These are phyloP conservation scores for Erysimum cheiranthoides DNA, from an alignment of 345 rosid species.

Conservation along the genomic window DNA sequence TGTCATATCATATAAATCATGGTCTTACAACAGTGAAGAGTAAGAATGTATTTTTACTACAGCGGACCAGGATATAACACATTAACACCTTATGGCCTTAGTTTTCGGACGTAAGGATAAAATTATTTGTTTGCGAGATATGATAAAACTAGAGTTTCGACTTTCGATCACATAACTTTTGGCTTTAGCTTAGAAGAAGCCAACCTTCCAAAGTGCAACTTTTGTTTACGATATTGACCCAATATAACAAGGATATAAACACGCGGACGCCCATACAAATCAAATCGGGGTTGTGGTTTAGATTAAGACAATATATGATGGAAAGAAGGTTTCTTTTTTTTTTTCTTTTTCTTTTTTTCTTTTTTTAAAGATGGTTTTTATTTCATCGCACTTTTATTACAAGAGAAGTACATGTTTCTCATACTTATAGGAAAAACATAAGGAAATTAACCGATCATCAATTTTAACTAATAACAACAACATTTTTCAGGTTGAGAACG, in stretches of 20 bases:
- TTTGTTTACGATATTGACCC: not conserved
- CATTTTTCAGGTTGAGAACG: not conserved
- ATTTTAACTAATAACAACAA: not conserved
- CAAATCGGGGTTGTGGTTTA: not conserved
- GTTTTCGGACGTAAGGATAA: not conserved
- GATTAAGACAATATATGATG: not conserved
- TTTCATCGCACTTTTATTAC: not conserved
- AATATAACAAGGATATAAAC: too few relatives aligned
- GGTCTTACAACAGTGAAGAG: too few relatives aligned
- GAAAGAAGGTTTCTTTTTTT: not conserved
- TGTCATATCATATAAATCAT: too few relatives aligned
- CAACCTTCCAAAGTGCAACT: not conserved
- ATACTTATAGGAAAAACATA: not conserved
- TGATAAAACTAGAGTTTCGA: not conserved
- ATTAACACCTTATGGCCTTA: conserved; percentile 28
- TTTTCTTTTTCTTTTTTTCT: too few relatives aligned
- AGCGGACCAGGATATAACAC: too few relatives aligned
- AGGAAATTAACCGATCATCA: too few relatives aligned
- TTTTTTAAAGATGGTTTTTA: too few relatives aligned
- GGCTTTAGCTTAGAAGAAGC: not conserved
- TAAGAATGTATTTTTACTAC: too few relatives aligned
- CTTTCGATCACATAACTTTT: not conserved
- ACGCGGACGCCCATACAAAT: not conserved
- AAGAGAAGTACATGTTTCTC: not conserved
- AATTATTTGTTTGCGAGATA: not conserved